These are phyloP conservation scores for Wickerhamomyces alni DNA, from an alignment of 805 yeast genomes.

Conservation along the genomic window DNA sequence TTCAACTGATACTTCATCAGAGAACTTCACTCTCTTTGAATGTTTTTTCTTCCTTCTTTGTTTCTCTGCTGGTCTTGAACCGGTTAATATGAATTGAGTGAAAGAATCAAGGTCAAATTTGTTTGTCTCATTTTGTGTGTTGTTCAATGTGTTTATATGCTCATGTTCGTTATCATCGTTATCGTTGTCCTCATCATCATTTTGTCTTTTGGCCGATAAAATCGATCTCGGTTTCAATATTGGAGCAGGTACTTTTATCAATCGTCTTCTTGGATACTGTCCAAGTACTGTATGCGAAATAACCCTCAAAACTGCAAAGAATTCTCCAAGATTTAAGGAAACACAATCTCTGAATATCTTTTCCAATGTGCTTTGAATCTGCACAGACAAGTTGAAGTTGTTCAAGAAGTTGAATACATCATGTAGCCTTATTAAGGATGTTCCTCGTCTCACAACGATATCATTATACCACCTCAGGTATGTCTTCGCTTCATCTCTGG, in stretches of 20 bases:
- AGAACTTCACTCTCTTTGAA: conserved; percentile 63
- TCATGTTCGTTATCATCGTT: conserved; percentile 9
- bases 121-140: conserved; percentile 7
- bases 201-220: conserved; percentile 50
- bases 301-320: conserved; percentile 79
- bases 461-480: conserved; percentile 93
- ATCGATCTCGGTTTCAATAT: conserved; percentile 81
- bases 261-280: conserved; percentile 43
- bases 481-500: conserved; percentile 74
- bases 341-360: conserved; percentile 46
- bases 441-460: conserved; percentile 63
- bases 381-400: conserved; percentile 62
- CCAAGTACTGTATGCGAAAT: conserved; percentile 61
- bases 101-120: conserved; percentile 80
- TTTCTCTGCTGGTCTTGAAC: conserved; percentile 54
- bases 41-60: conserved; percentile 31
- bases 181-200: conserved; percentile 32
- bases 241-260: conserved; percentile 51
- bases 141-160: too few species aligned
- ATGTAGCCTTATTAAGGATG: conserved; percentile 56
- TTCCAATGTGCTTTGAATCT: conserved; percentile 43
- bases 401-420: conserved; percentile 77
- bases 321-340: conserved; percentile 80
- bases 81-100: conserved; percentile 78
- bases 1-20: conserved; percentile 45